phyloP scores from a whole-genome alignment of 306 rosid species.

The Citrullus amarus region DNA sequence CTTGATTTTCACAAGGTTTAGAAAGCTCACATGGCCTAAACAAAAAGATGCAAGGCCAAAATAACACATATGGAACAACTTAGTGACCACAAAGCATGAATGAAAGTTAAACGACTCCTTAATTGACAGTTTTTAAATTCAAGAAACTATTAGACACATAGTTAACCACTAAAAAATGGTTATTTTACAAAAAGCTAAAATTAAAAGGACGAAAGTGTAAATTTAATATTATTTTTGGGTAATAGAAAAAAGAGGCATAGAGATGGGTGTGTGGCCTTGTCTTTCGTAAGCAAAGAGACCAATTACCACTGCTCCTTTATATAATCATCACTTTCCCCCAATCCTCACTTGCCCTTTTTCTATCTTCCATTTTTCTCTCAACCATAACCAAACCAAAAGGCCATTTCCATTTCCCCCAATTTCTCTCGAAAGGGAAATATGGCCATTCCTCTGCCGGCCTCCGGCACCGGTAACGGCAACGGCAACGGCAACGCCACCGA shows the following conservation, averaged over 20 bases:
- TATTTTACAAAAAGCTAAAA: too few relatives aligned
- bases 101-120: too few relatives aligned
- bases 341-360: neutral
- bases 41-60: too few relatives aligned
- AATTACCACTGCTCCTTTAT: neutral
- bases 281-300: neutral
- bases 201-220: too few relatives aligned
- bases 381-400: neutral
- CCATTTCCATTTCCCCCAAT: neutral
- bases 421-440: neutral
- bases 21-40: too few relatives aligned
- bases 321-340: neutral
- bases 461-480: neutral
- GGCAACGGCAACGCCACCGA: neutral
- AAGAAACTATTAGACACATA: too few relatives aligned
- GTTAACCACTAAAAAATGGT: accelerated
- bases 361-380: neutral
- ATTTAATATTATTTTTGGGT: too few relatives aligned
- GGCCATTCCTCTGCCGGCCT: neutral
- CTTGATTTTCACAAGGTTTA: too few relatives aligned
- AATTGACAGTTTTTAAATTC: too few relatives aligned
- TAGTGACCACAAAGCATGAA: too few relatives aligned
- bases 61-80: too few relatives aligned
- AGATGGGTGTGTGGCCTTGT: neutral
- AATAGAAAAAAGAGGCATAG: neutral